Evolutionary conservation across 257 asterid species (phyloP), one percentile per base, ranked within the genome.

Genomic region (Cruciata laevipes): DNA sequence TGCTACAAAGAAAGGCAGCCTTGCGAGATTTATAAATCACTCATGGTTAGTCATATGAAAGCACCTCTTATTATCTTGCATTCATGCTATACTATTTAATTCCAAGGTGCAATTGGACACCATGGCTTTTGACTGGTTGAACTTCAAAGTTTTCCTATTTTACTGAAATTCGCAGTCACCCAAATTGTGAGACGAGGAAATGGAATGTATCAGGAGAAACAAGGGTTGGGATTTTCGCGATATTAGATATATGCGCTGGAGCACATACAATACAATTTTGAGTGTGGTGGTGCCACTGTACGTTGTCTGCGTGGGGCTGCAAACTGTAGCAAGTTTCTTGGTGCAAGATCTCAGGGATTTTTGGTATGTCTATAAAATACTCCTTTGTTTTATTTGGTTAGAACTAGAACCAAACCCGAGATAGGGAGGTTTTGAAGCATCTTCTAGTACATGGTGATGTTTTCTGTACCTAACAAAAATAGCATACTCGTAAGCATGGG

Each of bases 111-210:
- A 16, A 31, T 4, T 64, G 31, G 0, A 25, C 13, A 44, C 49
- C 32, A 3, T 33, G 12, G 20, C 3, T 16, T 65, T 31, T 44
- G 17, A 16, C 31, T 58, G 65, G 16, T 58, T 25, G 55, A 58
- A 44, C 35, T 60, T 49, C 12, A 11, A 49, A 14, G 6, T 60
- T 70, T 61, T 21, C 59, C 21, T 49, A 20, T 49, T 52, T 63
- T 69, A 1, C 73, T 71, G 73, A 68, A 75, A 55, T 68, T 66
- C 72, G 84, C 84, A 92, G 98, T 71, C 82, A 81, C 73, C 98
- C 98, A 69, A 92, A 89, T 75, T 92, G 96, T 74, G 97, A 92
- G 82, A 92, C 97, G 65, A 85, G 98, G n/a, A n/a, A n/a, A n/a
- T n/a, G n/a, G n/a, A n/a, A n/a, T n/a, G n/a, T n/a, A n/a, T n/a